phyloP scores from a whole-genome alignment of 2,329 filamentous ascomycete genomes.

The Phoma sp. region DNA sequence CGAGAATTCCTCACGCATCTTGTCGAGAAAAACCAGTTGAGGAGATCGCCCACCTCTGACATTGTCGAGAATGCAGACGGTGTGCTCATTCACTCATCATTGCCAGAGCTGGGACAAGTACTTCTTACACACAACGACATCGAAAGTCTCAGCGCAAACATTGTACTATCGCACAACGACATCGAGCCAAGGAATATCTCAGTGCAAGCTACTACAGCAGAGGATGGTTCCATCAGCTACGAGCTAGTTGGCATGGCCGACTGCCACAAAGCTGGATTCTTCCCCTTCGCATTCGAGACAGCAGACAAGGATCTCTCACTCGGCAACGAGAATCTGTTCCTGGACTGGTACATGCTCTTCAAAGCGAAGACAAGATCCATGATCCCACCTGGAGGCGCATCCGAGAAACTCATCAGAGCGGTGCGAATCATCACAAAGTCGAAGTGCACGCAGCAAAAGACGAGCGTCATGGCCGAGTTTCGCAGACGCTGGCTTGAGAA shows the following conservation, averaged over 20 bases:
- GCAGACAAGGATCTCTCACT: constrained; percentile 15
- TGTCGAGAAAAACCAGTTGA: constrained; percentile 6
- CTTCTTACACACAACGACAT: constrained; percentile 13
- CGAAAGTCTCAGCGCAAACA: neutral
- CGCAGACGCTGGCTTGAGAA: constrained; percentile 10
- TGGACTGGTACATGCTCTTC: constrained; percentile 13
- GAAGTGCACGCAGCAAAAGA: constrained; percentile 14
- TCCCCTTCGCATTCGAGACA: constrained; percentile 12
- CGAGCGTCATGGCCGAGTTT: constrained; percentile 13
- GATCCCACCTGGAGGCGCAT: constrained; percentile 4
- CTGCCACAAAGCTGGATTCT: constrained; percentile 12
- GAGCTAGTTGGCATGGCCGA: constrained; percentile 10
- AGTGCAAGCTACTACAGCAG: neutral
- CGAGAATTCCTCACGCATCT: constrained; percentile 12
- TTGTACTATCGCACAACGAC: constrained; percentile 12
- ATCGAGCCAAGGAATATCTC: constrained; percentile 12
- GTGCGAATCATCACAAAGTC: constrained; percentile 12
- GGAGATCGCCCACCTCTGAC: constrained; percentile 9
- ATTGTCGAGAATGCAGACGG: constrained; percentile 12
- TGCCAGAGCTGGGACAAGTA: constrained; percentile 9
- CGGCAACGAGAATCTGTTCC: constrained; percentile 10
- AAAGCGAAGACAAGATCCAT: constrained; percentile 9
- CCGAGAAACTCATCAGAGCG: constrained; percentile 3
- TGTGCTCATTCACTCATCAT: constrained; percentile 7
- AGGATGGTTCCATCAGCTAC: constrained; percentile 1